These are phyloP conservation scores for Dryadomyces quercus-mongolicae DNA, from an alignment of 2,329 filamentous ascomycete genomes.

Conservation along the genomic window DNA sequence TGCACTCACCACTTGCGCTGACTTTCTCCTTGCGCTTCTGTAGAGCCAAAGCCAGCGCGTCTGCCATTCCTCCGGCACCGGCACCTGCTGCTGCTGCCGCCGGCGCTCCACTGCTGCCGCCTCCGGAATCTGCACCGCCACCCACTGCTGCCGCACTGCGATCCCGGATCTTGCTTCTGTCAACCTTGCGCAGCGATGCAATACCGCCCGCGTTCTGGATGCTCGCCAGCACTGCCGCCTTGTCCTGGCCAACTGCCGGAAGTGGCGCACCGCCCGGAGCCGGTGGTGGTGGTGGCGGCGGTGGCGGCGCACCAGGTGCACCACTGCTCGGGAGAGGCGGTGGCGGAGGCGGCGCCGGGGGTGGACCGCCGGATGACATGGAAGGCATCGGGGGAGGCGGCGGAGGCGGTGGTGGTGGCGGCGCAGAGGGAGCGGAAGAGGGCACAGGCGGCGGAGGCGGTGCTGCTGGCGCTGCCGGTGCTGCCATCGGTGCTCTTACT, in stretches of 20 bases:
- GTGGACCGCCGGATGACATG: not conserved
- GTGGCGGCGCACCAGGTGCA: constrained; percentile 18
- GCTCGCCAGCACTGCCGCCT: constrained; percentile 53
- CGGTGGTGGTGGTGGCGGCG: constrained; percentile 28
- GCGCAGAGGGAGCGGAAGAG: not conserved
- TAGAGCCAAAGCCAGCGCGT: constrained; percentile 73
- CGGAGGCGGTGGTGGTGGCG: not conserved
- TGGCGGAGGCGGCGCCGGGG: not conserved
- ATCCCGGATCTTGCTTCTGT: constrained; percentile 56
- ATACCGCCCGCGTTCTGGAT: constrained; percentile 62
- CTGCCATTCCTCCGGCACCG: constrained; percentile 49
- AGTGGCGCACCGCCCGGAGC: constrained; percentile 19
- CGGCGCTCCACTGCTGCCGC: constrained; percentile 38
- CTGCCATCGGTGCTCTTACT: not conserved
- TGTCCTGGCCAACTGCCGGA: constrained; percentile 31
- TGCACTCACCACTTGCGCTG: constrained; percentile 76
- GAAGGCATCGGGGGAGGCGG: not conserved
- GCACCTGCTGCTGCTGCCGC: constrained; percentile 36
- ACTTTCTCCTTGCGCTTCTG: constrained; percentile 87
- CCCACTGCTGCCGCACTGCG: constrained; percentile 55
- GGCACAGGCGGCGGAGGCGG: not conserved
- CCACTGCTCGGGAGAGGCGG: not conserved
- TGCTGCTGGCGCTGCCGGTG: not conserved
- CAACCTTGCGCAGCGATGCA: constrained; percentile 62
- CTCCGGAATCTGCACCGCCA: constrained; percentile 30